Percentiles rank a stretch among this genome's conserved stretches.
Evolutionary conservation across 2,329 filamentous ascomycete genomes (phyloP).

Genomic region (Aspergillus luchuensis): DNA sequence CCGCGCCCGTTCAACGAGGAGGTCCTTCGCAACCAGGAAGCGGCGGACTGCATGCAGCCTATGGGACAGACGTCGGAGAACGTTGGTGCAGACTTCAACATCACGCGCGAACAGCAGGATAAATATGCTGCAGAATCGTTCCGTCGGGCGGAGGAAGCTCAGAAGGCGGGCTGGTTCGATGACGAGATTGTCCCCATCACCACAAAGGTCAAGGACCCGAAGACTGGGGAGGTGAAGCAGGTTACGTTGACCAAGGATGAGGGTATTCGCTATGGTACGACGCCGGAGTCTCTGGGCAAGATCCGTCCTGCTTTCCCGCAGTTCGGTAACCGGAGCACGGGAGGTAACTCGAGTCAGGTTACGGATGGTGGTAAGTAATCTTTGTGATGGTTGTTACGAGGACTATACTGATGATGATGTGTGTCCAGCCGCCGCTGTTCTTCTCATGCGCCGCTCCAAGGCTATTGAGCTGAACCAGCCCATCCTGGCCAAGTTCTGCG

Average conservation of each 20-base stretch:
- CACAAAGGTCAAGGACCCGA: slow-evolving; percentile 78
- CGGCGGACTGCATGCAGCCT: slow-evolving; percentile 82
- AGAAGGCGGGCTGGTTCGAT: slow-evolving; percentile 87
- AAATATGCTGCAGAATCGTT: slow-evolving; percentile 84
- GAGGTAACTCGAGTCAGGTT: slow-evolving; percentile 91
- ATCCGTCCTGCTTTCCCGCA: slow-evolving; percentile 87
- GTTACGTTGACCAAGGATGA: slow-evolving; percentile 84
- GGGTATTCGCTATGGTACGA: slow-evolving; percentile 88
- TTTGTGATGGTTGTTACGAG: neutral
- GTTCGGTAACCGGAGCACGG: slow-evolving; percentile 83
- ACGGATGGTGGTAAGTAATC: slow-evolving; percentile 74
- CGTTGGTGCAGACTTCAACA: slow-evolving; percentile 85
- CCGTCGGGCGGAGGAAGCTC: slow-evolving; percentile 80
- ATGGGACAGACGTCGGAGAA: slow-evolving; percentile 99
- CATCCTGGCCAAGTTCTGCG: slow-evolving; percentile 92
- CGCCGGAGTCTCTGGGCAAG: slow-evolving; percentile 77
- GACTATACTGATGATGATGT: slow-evolving; percentile 17
- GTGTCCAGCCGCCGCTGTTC: slow-evolving; percentile 70
- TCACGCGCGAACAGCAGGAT: slow-evolving; percentile 79
- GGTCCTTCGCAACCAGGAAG: slow-evolving; percentile 74
- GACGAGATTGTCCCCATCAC: slow-evolving; percentile 92
- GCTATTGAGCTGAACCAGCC: slow-evolving; percentile 85
- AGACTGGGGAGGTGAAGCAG: slow-evolving; percentile 74
- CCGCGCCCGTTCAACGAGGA: slow-evolving; percentile 75
- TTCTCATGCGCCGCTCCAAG: slow-evolving; percentile 92